Evolutionary conservation across 306 rosid species (phyloP), one percentile per base, ranked within the genome.

Genomic region (Pterocarpus santalinus): DNA sequence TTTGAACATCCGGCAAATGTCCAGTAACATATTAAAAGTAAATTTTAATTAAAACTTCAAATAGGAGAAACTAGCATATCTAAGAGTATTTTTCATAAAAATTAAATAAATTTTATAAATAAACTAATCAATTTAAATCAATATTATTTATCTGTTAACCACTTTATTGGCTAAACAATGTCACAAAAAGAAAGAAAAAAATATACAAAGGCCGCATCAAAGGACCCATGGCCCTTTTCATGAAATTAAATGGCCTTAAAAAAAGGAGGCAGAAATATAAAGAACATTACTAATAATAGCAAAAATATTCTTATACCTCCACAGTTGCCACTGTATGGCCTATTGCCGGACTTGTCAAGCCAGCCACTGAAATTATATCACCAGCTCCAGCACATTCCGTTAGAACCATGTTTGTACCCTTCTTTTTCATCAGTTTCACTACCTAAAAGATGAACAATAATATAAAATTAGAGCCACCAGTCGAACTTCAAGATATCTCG

Each of bases 301-400:
- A 51, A 69, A 69, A 69, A 57, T 51, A 49, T 30, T 49, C 34
- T 9, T 36, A 57, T 85, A 95, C 99, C 91, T 93, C 98, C 44
- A 75, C 83, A n/a, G 72, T 90, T 79, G 96, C 86, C 69, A 95
- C 93, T 7, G 99, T 95, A 80, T 95, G 93, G 83, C 99, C 99
- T 72, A 95, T 95, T 75, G 97, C 68, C 62, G 98, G 99, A 70
- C 65, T 86, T 74, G 96, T 80, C 80, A 93, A 84, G 78, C 99
- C 99, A 65, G 98, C 97, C 88, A 95, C 83, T 67, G 99, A 95
- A 75, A 95, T 76, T 65, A 95, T 95, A 89, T 95, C 99, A 34
- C 98, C 99, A 17, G 99, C 99, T 73, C 99, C 99, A 75, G 98
- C 99, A 88, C 90, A 76, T 62, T 95, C 97, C 72, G 77, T 86